These are phyloP conservation scores for Cercospora sojina DNA, from an alignment of 2,329 filamentous ascomycete species.

Conservation along the genomic window DNA sequence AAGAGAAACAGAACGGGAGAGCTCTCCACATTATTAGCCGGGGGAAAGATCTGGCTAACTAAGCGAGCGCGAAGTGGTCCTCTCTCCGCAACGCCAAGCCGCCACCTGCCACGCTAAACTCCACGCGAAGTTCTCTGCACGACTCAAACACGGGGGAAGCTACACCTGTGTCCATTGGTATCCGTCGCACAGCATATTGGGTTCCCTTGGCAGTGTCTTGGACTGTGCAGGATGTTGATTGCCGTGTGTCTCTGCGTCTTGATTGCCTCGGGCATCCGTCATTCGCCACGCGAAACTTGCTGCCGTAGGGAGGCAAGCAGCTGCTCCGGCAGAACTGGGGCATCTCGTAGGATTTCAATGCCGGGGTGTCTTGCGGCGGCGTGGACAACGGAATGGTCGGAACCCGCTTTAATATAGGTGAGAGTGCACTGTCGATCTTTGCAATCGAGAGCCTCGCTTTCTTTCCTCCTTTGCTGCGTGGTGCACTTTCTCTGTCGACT, in stretches of 20 bases:
- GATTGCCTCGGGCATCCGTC: constrained; percentile 1
- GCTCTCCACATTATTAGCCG: constrained; percentile 6
- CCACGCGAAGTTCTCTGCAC: background rate
- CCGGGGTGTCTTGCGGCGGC: background rate
- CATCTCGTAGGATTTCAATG: background rate
- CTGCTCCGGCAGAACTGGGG: background rate
- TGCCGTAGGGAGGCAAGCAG: background rate
- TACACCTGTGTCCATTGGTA: background rate
- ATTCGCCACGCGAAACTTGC: background rate
- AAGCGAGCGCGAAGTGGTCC: background rate
- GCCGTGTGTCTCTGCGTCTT: background rate
- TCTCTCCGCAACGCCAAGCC: constrained; percentile 1
- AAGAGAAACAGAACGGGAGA: background rate
- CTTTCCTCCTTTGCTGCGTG: background rate
- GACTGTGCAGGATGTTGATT: background rate
- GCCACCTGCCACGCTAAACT: background rate
- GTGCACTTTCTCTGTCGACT: background rate
- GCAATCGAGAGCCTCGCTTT: background rate
- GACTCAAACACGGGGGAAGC: background rate
- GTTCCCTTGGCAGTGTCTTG: background rate
- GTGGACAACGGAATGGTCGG: background rate
- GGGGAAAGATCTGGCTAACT: background rate
- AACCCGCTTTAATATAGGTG: background rate
- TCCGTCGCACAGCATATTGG: background rate
- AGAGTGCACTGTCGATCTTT: background rate